Conservation (phyloP, 208 protist species). For the Acanthamoeba healyi region DNA sequence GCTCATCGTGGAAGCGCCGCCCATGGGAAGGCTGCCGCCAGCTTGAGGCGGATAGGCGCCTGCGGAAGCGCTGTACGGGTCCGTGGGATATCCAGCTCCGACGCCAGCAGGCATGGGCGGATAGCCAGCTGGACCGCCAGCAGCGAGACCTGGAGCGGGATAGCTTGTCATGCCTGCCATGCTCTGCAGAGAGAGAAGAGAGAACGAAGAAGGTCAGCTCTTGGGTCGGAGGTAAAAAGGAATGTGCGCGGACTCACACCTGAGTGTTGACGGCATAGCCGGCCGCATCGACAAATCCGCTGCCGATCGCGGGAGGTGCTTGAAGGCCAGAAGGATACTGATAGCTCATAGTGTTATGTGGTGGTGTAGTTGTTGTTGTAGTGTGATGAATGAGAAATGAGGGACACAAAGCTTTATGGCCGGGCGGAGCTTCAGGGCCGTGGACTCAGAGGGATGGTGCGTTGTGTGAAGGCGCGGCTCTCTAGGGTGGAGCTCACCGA, state of each 20-base stretch:
- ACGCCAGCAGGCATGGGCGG: too few species aligned
- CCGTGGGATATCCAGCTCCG: too few species aligned
- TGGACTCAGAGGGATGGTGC: too few species aligned
- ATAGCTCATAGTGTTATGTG: conserved; percentile 10
- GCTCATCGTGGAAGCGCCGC: neutral
- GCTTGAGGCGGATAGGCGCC: neutral
- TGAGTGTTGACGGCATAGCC: neutral
- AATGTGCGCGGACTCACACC: neutral
- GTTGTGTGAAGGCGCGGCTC: too few species aligned
- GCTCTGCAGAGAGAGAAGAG: neutral
- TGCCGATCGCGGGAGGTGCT: neutral
- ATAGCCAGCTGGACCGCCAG: too few species aligned
- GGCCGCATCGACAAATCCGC: neutral
- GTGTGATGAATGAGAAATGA: too few species aligned
- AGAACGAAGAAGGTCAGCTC: neutral
- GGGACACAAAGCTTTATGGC: too few species aligned
- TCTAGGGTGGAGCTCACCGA: too few species aligned
- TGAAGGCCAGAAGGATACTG: neutral
- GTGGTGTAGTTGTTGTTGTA: too few species aligned
- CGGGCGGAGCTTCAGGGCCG: too few species aligned
- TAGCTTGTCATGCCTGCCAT: neutral
- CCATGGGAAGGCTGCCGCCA: neutral
- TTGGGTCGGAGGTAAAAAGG: neutral
- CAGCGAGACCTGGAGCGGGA: neutral
- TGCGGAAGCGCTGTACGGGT: too few species aligned